A percentile compares a stretch with the other conserved stretches of the same genome.
Evolutionary conservation across 140 eudicot genomes (phyloP).

Genomic region (Senecio squalidus): DNA sequence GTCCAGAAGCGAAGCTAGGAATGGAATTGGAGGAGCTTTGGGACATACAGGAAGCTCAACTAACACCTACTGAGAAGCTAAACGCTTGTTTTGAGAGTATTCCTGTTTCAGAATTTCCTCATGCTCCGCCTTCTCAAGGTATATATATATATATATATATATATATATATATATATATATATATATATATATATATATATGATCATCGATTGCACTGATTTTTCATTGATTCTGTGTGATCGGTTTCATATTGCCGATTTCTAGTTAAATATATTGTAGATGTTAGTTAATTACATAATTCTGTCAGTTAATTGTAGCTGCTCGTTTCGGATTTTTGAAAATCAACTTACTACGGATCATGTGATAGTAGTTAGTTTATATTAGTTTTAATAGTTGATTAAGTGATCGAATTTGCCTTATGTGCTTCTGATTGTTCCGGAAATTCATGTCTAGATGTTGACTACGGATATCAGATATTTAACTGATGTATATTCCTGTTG

Average conservation of each 20-base stretch:
- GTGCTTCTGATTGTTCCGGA: too few species aligned
- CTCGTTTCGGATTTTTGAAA: constrained; percentile 19
- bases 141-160: too few species aligned
- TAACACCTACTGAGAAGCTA: constrained; percentile 88
- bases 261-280: not conserved
- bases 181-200: not conserved
- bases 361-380: not conserved
- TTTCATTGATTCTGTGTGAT: not conserved
- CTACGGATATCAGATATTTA: too few species aligned
- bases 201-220: not conserved
- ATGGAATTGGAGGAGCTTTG: constrained; percentile 81
- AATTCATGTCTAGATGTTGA: too few species aligned
- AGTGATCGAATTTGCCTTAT: too few species aligned
- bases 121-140: constrained; percentile 71
- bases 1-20: constrained; percentile 89
- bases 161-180: too few species aligned
- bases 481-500: too few species aligned
- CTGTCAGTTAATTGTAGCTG: constrained; percentile 6
- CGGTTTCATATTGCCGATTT: constrained; percentile 2
- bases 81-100: constrained; percentile 89
- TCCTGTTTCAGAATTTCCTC: constrained; percentile 87
- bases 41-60: constrained; percentile 75
- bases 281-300: not conserved
- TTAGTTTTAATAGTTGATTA: too few species aligned
- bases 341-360: too few species aligned